Conservation (phyloP, 192 early-diverging fungal species). For the Coemansia sp. region DNA sequence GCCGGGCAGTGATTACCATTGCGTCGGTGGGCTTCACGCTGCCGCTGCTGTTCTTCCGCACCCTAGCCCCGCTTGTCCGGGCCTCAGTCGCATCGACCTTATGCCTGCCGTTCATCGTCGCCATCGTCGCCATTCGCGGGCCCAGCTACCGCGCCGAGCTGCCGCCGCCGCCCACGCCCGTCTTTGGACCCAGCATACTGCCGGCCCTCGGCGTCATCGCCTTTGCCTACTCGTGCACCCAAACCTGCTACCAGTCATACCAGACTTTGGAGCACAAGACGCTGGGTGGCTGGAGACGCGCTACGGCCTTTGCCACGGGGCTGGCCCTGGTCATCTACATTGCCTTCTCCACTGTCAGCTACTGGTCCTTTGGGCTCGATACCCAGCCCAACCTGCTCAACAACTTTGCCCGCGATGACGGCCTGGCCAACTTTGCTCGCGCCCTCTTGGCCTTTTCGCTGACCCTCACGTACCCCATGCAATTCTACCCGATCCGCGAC, state of each 20-base stretch:
- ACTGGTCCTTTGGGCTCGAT: constrained; percentile 54
- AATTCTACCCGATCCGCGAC: constrained; percentile 47
- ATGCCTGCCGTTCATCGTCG: constrained; percentile 58
- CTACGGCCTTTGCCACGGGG: constrained; percentile 47
- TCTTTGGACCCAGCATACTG: constrained; percentile 55
- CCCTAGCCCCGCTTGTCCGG: constrained; percentile 53
- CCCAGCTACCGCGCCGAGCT: constrained; percentile 45
- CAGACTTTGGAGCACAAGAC: constrained; percentile 47
- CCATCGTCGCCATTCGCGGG: constrained; percentile 53
- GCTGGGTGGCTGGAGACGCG: constrained; percentile 43
- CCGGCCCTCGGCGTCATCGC: constrained; percentile 61
- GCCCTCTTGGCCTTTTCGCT: constrained; percentile 55
- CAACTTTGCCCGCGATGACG: constrained; percentile 56
- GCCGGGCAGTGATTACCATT: constrained; percentile 13
- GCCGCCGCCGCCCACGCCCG: constrained; percentile 49
- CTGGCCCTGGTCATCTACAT: constrained; percentile 52
- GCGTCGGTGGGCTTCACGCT: constrained; percentile 36
- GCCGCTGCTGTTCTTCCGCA: constrained; percentile 59
- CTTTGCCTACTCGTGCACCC: constrained; percentile 61
- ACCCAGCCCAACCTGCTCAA: constrained; percentile 62
- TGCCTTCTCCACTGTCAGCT: constrained; percentile 57
- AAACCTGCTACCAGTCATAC: constrained; percentile 57
- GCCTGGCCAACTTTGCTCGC: constrained; percentile 56
- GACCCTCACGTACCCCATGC: constrained; percentile 55
- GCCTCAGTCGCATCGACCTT: constrained; percentile 55